Evolutionary conservation across 1,139 yeast species (phyloP).

Genomic region (Hyphopichia wangnamkhiaoensis): DNA sequence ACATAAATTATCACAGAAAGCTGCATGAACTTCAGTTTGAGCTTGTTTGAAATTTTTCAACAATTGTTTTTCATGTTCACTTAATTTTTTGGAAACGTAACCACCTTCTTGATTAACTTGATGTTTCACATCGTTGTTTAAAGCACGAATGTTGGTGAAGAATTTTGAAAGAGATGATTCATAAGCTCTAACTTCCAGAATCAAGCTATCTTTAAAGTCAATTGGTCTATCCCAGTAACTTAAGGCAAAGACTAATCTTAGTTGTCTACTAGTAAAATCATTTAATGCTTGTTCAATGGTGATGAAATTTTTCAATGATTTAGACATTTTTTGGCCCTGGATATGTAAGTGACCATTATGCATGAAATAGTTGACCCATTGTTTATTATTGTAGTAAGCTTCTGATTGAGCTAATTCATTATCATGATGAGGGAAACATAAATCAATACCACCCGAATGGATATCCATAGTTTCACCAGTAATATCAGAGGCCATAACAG

Average conservation of each 20-base stretch:
- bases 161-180: slow-evolving; percentile 79
- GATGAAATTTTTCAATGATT: slow-evolving; percentile 90
- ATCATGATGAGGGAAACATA: slow-evolving; percentile 99
- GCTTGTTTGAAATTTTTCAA: slow-evolving; percentile 51
- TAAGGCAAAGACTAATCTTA: slow-evolving; percentile 85
- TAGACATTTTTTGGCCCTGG: slow-evolving; percentile 98
- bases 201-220: slow-evolving; percentile 83
- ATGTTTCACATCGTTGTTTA: slow-evolving; percentile 60
- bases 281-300: slow-evolving; percentile 88
- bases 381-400: slow-evolving; percentile 83
- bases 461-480: slow-evolving; percentile 85
- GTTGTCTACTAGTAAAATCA: slow-evolving; percentile 71
- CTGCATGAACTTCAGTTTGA: slow-evolving; percentile 66
- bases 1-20: slow-evolving; percentile 85
- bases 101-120: slow-evolving; percentile 43
- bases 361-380: slow-evolving; percentile 95
- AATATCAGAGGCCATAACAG: slow-evolving; percentile 95
- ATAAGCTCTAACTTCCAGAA: slow-evolving; percentile 72
- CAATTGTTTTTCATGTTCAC: slow-evolving; percentile 54
- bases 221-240: slow-evolving; percentile 91
- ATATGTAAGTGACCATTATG: slow-evolving; percentile 98
- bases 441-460: slow-evolving; percentile 95
- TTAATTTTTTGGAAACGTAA: slow-evolving; percentile 57
- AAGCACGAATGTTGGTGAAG: slow-evolving; percentile 81
- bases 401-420: slow-evolving; percentile 97